These are phyloP conservation scores for Saccharomyces hybrid DNA, from an alignment of 1,139 yeast species.

Conservation along the genomic window DNA sequence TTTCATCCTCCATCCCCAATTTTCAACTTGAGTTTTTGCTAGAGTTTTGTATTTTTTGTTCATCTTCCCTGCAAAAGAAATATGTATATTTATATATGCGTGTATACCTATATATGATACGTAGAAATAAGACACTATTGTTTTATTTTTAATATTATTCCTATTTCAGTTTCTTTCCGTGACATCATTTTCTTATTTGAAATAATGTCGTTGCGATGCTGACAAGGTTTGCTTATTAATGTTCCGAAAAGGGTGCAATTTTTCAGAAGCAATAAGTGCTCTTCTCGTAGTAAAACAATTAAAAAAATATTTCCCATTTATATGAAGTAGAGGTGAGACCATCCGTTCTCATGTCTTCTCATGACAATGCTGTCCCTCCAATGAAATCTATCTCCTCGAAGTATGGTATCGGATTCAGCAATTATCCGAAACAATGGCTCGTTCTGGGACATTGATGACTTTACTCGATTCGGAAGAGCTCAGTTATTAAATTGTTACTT, in stretches of 20 bases:
- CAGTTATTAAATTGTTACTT: slow-evolving; percentile 16
- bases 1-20: not conserved
- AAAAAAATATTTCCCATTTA: not conserved
- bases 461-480: slow-evolving; percentile 21
- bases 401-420: not conserved
- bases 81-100: slow-evolving; percentile 5
- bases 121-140: not conserved
- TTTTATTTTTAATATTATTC: not conserved
- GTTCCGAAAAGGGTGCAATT: not conserved
- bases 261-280: not conserved
- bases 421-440: slow-evolving; percentile 7
- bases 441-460: slow-evolving; percentile 23
- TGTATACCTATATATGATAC: slow-evolving; percentile 4
- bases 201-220: no score
- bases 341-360: not conserved
- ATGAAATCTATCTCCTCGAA: not conserved
- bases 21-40: not conserved
- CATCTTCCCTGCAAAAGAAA: slow-evolving; percentile 2
- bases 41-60: not conserved
- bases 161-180: no score
- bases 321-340: not conserved
- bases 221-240: no score
- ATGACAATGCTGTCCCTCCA: not conserved
- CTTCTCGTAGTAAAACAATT: not conserved
- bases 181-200: no score